phyloP scores from a whole-genome alignment of 2,329 filamentous ascomycete genomes.

The Colletotrichum abscissum region DNA sequence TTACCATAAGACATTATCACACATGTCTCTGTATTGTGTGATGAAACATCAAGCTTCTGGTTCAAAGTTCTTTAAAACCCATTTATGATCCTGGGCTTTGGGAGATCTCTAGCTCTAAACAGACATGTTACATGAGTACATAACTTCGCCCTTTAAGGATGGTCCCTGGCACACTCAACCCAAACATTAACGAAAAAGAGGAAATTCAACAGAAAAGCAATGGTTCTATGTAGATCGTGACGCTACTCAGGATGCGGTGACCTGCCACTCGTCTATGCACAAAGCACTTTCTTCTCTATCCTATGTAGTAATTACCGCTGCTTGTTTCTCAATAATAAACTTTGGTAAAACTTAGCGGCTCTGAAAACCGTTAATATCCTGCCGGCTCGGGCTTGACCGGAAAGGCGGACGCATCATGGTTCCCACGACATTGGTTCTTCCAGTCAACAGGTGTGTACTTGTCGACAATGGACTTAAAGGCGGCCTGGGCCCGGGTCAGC shows the following conservation, averaged over 20 bases:
- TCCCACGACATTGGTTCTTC: slow-evolving; percentile 66
- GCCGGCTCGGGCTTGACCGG: slow-evolving; percentile 63
- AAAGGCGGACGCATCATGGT: slow-evolving; percentile 55
- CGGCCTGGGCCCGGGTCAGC: slow-evolving; percentile 63
- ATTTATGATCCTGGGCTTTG: too few species aligned
- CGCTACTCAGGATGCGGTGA: not conserved
- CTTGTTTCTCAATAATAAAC: not conserved
- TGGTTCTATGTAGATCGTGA: not conserved
- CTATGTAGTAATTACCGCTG: not conserved
- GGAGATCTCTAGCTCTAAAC: not conserved
- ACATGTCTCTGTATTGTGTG: too few species aligned
- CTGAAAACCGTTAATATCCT: slow-evolving; percentile 51
- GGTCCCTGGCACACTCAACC: not conserved
- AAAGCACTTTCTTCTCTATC: not conserved
- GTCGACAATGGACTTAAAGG: slow-evolving; percentile 93
- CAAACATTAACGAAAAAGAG: not conserved
- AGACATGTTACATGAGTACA: not conserved
- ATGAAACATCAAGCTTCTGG: too few species aligned
- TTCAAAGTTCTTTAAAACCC: too few species aligned
- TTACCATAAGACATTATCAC: too few species aligned
- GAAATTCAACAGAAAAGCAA: not conserved
- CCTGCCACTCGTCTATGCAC: not conserved
- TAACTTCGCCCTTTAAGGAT: not conserved
- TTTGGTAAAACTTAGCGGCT: not conserved
- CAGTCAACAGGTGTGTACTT: slow-evolving; percentile 88